These are phyloP conservation scores for Russula sp. DNA, from an alignment of 768 basidiomycete genomes.

Conservation along the genomic window DNA sequence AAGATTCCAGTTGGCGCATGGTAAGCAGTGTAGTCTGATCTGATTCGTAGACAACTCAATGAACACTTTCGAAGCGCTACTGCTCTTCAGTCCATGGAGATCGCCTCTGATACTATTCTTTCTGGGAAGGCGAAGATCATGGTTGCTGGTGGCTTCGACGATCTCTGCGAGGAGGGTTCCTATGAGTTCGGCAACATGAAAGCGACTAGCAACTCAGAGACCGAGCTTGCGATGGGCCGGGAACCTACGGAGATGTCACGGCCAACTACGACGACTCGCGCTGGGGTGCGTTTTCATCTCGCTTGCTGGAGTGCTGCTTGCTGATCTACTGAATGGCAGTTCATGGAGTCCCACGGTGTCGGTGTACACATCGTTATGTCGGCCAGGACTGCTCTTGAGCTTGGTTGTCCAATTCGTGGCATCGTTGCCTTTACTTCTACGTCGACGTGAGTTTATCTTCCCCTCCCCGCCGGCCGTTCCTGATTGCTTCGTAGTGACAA, in stretches of 20 bases:
- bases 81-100: conserved; percentile 95
- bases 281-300: conserved; percentile 57
- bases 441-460: conserved; percentile 60
- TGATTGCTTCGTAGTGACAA: conserved; percentile 63
- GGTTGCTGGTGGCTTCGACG: conserved; percentile 98
- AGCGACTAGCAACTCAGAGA: conserved; percentile 94
- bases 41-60: conserved; percentile 9
- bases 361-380: conserved; percentile 98
- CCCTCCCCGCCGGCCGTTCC: not conserved
- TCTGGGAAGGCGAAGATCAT: conserved; percentile 98
- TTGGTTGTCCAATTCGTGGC: conserved; percentile 90
- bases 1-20: conserved; percentile 99
- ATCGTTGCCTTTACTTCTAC: conserved; percentile 95
- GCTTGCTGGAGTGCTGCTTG: conserved; percentile 8
- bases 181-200: conserved; percentile 99
- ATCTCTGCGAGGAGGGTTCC: conserved; percentile 96
- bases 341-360: conserved; percentile 96
- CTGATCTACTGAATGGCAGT: conserved; percentile 36
- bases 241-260: conserved; percentile 99
- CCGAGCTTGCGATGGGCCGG: conserved; percentile 97
- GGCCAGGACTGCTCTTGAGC: conserved; percentile 90
- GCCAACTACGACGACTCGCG: conserved; percentile 91
- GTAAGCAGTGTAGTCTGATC: conserved; percentile 39
- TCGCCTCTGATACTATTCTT: conserved; percentile 92
- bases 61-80: conserved; percentile 58